These are phyloP conservation scores for Macrocystidia cucumis DNA, from an alignment of 1,284 basidiomycete species.

Conservation along the genomic window DNA sequence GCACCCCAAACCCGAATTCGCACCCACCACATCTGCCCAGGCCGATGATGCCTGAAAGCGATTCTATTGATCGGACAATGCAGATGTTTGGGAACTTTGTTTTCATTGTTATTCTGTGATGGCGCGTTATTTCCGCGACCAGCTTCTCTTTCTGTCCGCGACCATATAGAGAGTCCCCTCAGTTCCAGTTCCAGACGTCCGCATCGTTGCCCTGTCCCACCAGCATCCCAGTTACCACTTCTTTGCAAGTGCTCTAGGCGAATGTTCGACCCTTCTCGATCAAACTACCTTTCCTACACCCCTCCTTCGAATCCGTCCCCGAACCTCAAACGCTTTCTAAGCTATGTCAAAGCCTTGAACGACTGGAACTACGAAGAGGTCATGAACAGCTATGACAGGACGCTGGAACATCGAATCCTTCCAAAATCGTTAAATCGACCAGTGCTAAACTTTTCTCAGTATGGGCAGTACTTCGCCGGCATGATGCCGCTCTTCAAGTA, in stretches of 20 bases:
- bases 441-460: constrained; percentile 26
- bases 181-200: not conserved
- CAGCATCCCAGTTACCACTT: not conserved
- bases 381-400: constrained; percentile 22
- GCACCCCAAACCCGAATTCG: too few relatives aligned
- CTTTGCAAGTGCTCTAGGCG: not conserved
- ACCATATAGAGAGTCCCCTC: too few relatives aligned
- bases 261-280: constrained; percentile 16
- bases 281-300: constrained; percentile 14
- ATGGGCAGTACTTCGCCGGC: constrained; percentile 21
- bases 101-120: too few relatives aligned
- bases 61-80: too few relatives aligned
- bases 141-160: too few relatives aligned
- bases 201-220: not conserved
- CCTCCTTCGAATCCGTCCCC: constrained; percentile 21
- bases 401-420: constrained; percentile 25
- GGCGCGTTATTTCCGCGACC: too few relatives aligned
- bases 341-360: constrained; percentile 22
- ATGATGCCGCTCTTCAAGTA: constrained; percentile 19
- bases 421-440: constrained; percentile 25
- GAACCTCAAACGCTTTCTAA: constrained; percentile 22
- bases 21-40: too few relatives aligned
- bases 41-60: too few relatives aligned
- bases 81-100: too few relatives aligned
- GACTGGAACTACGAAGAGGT: constrained; percentile 18